Percentiles rank a stretch among this genome's conserved stretches.
phyloP scores from a whole-genome alignment of 2,329 filamentous ascomycete genomes.

The Triangularia setosa region DNA sequence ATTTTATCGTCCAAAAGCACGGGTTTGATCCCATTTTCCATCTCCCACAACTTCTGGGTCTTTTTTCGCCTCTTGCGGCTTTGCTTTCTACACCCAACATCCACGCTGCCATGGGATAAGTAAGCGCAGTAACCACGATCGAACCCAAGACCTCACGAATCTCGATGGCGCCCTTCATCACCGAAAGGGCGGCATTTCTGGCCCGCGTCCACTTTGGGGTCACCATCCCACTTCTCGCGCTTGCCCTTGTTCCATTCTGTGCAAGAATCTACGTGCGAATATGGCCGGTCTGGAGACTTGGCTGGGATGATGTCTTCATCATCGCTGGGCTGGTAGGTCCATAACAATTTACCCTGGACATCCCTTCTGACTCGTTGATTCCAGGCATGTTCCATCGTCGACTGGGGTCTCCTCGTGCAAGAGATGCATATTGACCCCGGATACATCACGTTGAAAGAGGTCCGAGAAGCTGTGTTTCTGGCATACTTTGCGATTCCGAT shows the following conservation, averaged over 20 bases:
- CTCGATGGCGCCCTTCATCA: slow-evolving; percentile 7
- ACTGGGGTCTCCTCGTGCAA: slow-evolving; percentile 14
- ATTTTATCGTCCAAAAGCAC: background rate
- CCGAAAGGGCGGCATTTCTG: slow-evolving; percentile 12
- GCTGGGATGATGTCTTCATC: slow-evolving; percentile 19
- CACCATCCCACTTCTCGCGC: slow-evolving; percentile 15
- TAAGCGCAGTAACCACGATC: background rate
- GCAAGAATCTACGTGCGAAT: slow-evolving; percentile 17
- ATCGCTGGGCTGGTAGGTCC: slow-evolving; percentile 15
- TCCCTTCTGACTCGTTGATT: background rate
- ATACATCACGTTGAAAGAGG: background rate
- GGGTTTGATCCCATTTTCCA: background rate
- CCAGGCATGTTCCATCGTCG: slow-evolving; percentile 14
- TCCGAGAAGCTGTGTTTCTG: slow-evolving; percentile 1
- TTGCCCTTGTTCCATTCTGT: slow-evolving; percentile 16
- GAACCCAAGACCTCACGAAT: background rate
- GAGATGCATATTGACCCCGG: slow-evolving; percentile 9
- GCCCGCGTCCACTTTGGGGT: slow-evolving; percentile 15
- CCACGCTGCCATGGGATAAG: background rate
- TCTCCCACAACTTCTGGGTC: background rate
- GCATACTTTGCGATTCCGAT: slow-evolving; percentile 19
- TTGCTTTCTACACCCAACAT: background rate
- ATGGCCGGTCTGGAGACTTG: slow-evolving; percentile 19
- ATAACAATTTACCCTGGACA: background rate
- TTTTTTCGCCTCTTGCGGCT: background rate